Percentiles rank a stretch among this genome's conserved stretches.
phyloP scores from a whole-genome alignment of 2,329 filamentous ascomycete genomes.

The Calonectria henricotiae region DNA sequence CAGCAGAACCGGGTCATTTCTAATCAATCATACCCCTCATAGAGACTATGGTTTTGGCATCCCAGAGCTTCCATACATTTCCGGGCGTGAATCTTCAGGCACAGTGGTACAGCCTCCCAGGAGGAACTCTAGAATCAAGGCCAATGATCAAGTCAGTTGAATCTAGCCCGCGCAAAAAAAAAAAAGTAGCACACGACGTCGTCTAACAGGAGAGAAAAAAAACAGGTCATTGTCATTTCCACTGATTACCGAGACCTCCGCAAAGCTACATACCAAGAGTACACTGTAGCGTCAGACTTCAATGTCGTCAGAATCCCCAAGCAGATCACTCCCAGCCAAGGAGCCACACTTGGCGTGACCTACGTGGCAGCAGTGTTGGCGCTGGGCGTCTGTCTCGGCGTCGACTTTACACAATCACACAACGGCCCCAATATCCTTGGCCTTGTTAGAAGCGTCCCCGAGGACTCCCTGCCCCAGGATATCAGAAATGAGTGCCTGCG shows the following conservation, averaged over 20 bases:
- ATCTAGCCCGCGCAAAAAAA: not conserved
- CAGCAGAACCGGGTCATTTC: not conserved
- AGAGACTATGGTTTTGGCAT: constrained; percentile 82
- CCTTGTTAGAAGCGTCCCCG: constrained; percentile 65
- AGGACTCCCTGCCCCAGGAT: constrained; percentile 71
- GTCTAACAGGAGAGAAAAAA: not conserved
- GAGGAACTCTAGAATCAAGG: constrained; percentile 65
- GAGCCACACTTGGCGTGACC: constrained; percentile 78
- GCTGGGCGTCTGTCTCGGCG: constrained; percentile 79
- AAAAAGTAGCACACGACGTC: no score
- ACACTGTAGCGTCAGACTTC: constrained; percentile 76
- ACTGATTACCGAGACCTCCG: constrained; percentile 82
- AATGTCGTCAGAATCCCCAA: constrained; percentile 77
- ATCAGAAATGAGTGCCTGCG: constrained; percentile 76
- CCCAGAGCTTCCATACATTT: constrained; percentile 78
- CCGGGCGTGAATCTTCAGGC: constrained; percentile 80
- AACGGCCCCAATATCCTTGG: constrained; percentile 74
- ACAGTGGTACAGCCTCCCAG: constrained; percentile 67
- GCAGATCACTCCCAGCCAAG: constrained; percentile 68
- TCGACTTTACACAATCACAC: constrained; percentile 72
- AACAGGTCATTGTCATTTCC: constrained; percentile 75
- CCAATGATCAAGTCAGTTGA: constrained; percentile 68
- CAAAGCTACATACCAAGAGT: constrained; percentile 82
- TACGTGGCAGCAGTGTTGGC: constrained; percentile 80
- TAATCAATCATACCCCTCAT: not conserved